phyloP scores from a whole-genome alignment of 2,329 filamentous ascomycete genomes.

The Camillea tinctor region DNA sequence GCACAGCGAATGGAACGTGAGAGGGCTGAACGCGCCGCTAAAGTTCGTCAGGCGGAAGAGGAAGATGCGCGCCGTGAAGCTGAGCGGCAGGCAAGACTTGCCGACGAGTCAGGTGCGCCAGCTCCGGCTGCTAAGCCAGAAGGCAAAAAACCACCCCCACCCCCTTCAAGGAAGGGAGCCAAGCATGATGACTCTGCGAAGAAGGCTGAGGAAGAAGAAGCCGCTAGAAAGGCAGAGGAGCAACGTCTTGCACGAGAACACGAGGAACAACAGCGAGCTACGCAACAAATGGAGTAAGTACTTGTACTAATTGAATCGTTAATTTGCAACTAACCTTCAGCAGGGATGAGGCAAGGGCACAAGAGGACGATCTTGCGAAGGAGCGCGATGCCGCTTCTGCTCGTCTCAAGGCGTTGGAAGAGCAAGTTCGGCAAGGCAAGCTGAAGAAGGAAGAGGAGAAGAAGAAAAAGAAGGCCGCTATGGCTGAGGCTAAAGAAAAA shows the following conservation, averaged over 20 bases:
- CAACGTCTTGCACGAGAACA: conserved; percentile 69
- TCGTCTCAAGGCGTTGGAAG: conserved; percentile 84
- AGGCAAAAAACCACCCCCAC: conserved; percentile 68
- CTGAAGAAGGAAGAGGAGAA: conserved; percentile 96
- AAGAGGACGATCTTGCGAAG: conserved; percentile 76
- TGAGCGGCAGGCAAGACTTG: conserved; percentile 79
- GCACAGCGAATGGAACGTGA: conserved; percentile 87
- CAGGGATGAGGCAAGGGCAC: conserved; percentile 70
- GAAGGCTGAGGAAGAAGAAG: conserved; percentile 49
- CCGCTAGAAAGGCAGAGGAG: conserved; percentile 62
- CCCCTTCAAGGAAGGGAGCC: conserved; percentile 71
- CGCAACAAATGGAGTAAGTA: conserved; percentile 79
- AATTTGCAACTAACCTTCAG: conserved; percentile 16
- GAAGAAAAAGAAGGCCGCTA: conserved; percentile 82
- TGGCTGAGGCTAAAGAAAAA: conserved; percentile 83
- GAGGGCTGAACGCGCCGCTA: conserved; percentile 80
- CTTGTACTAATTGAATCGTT: background rate
- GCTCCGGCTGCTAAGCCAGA: conserved; percentile 54
- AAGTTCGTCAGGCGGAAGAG: conserved; percentile 85
- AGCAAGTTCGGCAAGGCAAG: conserved; percentile 91
- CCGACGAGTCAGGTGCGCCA: conserved; percentile 69
- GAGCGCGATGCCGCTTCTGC: conserved; percentile 80
- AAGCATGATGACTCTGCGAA: conserved; percentile 50
- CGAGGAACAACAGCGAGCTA: conserved; percentile 71
- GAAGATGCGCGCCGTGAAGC: conserved; percentile 87